Evolutionary conservation across 1,139 yeast species (phyloP), one percentile per base, ranked within the genome.

Genomic region (Candida sanyaensis): DNA sequence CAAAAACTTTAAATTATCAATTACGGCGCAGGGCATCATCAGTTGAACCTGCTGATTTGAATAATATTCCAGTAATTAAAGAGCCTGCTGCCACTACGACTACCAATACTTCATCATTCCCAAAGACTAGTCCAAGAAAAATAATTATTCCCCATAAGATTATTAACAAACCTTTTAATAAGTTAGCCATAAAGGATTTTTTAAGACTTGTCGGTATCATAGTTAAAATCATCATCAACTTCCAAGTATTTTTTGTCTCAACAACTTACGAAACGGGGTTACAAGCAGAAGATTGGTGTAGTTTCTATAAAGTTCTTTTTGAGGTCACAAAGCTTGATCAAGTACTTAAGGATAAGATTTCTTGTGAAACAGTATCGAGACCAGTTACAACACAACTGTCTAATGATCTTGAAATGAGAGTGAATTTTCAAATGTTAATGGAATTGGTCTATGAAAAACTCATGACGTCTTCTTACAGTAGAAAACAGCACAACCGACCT

Each of bases 91-190:
- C 51, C 26, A 37, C 51, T 26, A 37, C 50, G 6, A 50, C 47
- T 6, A 3, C 51, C 26, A 37, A 49, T 5, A 50, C 47, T 5
- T 26, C 44, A 8, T 32, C 48, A 6, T 28, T 47, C 32, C 17
- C 49, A 5, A 28, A 29, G 6, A 21, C 37, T 21, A 31, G 46
- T 2, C 45, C 45, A 9, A 52, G 53, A 24, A 63, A 68, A 48
- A 67, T 74, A 2, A 66, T 75, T 6, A 68, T 75, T 1, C 80
- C 81, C 0, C 80, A 76, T 51, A 69, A 70, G 48, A 71, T 76
- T 6, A 62, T 76, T 29, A 66, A 65, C 48, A 73, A 73, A 47
- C 80, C 80, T 6, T 69, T 76, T 48, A 65, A 69, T 32, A 71
- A 70, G 49, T 60, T 75, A 32, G 60, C 72, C 24, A 62, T 70